Percentiles rank a stretch among this genome's conserved stretches.
Conservation (phyloP, 257 asterid genomes). For the Echites panduratus region DNA sequence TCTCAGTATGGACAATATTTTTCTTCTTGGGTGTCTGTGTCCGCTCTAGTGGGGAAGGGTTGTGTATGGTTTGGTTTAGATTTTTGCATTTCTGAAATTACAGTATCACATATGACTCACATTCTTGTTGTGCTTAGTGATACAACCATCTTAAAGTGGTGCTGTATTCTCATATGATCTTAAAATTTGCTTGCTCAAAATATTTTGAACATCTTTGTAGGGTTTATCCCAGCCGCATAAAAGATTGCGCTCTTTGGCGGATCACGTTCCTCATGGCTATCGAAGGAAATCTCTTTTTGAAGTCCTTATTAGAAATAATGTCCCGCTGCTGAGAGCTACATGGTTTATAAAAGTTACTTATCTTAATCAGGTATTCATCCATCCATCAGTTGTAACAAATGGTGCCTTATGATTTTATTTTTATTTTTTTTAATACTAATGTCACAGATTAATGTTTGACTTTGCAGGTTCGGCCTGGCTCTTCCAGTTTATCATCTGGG, state of each 20-base stretch:
- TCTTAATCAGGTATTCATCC: slow-evolving; percentile 82
- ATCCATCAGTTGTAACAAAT: not conserved
- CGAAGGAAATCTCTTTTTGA: slow-evolving; percentile 75
- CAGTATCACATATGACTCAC: not conserved
- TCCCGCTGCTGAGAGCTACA: slow-evolving; percentile 87
- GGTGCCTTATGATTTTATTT: slow-evolving; percentile 8
- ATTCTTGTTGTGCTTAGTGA: not conserved
- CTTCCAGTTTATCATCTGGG: slow-evolving; percentile 69
- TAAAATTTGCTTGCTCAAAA: slow-evolving; percentile 1
- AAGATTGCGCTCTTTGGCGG: slow-evolving; percentile 83
- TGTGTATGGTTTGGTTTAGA: not conserved
- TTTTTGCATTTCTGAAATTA: not conserved
- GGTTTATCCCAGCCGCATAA: slow-evolving; percentile 90
- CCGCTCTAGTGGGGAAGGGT: not conserved
- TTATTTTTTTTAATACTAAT: slow-evolving; percentile 12
- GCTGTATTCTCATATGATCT: not conserved
- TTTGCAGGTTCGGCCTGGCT: slow-evolving; percentile 70
- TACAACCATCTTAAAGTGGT: not conserved
- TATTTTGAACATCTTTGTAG: slow-evolving; percentile 37
- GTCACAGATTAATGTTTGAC: slow-evolving; percentile 24
- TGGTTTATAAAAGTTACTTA: slow-evolving; percentile 97
- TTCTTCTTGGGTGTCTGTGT: not conserved
- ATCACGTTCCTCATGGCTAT: slow-evolving; percentile 96
- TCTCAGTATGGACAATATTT: not conserved
- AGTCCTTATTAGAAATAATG: slow-evolving; percentile 80